Conservation (phyloP, 225 moss, liverwort and hornwort species). For the Thuidium tamariscinum region DNA sequence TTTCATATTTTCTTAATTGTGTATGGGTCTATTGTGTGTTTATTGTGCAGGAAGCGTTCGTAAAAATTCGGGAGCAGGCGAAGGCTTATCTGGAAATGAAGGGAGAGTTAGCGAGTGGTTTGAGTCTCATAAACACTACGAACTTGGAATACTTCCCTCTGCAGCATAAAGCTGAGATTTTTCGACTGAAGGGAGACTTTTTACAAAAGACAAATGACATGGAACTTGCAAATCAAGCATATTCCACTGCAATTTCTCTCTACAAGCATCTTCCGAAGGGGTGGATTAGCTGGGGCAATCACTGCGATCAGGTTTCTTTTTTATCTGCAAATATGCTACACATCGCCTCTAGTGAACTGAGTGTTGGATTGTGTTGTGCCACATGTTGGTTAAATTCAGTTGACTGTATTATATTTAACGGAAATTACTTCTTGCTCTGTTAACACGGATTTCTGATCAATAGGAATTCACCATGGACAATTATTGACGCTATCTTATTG, state of each 20-base stretch:
- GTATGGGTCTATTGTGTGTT: neutral
- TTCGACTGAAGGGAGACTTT: conserved; percentile 89
- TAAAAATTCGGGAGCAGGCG: conserved; percentile 96
- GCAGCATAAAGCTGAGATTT: conserved; percentile 97
- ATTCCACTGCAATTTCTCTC: conserved; percentile 73
- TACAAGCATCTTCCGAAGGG: conserved; percentile 93
- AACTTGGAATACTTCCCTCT: conserved; percentile 96
- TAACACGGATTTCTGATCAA: neutral
- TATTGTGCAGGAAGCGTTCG: conserved; percentile 78
- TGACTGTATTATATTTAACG: neutral
- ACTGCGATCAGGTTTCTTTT: conserved; percentile 80
- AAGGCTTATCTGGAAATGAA: conserved; percentile 99
- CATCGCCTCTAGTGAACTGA: neutral
- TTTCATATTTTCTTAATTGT: neutral
- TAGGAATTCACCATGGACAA: neutral
- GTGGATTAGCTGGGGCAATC: conserved; percentile 99
- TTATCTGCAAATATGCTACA: neutral
- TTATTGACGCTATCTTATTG: neutral
- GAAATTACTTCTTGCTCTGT: neutral
- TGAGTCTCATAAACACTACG: conserved; percentile 83
- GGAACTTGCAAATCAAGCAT: conserved; percentile 92
- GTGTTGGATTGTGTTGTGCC: neutral
- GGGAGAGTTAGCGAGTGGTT: conserved; percentile 81
- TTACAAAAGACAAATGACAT: conserved; percentile 77
- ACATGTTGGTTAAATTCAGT: neutral